These are phyloP conservation scores for Aspergillus caelatus DNA, from an alignment of 2,329 filamentous ascomycete genomes.

Conservation along the genomic window DNA sequence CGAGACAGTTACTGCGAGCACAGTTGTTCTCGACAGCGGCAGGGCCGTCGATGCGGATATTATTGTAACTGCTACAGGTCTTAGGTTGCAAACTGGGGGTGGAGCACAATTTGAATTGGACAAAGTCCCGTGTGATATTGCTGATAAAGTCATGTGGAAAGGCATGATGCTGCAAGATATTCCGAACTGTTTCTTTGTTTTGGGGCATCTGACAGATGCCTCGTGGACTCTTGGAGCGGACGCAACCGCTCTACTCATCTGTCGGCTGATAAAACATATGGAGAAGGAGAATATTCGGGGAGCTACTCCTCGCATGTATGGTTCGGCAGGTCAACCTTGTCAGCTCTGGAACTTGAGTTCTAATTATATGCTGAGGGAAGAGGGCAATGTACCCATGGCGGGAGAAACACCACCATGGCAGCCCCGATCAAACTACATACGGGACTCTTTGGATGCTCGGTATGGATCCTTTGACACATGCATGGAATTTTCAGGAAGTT, in stretches of 20 bases:
- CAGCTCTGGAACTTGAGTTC: neutral
- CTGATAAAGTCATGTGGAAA: conserved; percentile 35
- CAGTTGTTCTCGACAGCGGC: conserved; percentile 49
- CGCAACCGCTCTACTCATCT: conserved; percentile 27
- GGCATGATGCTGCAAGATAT: conserved; percentile 36
- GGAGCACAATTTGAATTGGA: conserved; percentile 28
- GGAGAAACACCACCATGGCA: neutral
- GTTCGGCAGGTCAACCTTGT: neutral
- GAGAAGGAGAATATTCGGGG: neutral
- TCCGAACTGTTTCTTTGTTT: conserved; percentile 33
- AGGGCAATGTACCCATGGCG: neutral
- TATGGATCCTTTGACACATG: too few species aligned
- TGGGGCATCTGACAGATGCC: conserved; percentile 33
- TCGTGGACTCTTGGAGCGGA: conserved; percentile 41
- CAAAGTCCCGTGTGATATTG: conserved; percentile 20
- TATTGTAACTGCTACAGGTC: conserved; percentile 40
- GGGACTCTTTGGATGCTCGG: neutral
- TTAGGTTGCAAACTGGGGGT: conserved; percentile 33
- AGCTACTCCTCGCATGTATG: neutral
- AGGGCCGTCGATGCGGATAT: conserved; percentile 33
- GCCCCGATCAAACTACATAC: neutral
- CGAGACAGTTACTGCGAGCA: conserved; percentile 45
- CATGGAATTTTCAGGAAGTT: too few species aligned
- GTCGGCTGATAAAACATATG: conserved; percentile 27
- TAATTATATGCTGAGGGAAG: neutral